Evolutionary conservation across 768 basidiomycete genomes (phyloP), one percentile per base, ranked within the genome.

Genomic region (Hydnomerulius pinastri): DNA sequence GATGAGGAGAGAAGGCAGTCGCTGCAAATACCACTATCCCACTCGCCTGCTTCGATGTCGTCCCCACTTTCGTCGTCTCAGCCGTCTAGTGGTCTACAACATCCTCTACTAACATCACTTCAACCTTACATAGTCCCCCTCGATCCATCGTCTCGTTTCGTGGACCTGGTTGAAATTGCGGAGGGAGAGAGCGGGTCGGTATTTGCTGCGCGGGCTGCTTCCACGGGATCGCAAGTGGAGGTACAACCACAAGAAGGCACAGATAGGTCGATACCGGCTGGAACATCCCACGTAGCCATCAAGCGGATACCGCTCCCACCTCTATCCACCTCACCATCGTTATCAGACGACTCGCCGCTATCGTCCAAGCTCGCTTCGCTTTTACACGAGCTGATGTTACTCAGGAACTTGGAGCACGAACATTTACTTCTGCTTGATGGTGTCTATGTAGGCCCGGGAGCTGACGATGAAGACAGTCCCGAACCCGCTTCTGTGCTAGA

Each of bases 181-280:
- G 87, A 92, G 63, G 90, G 91, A 27, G 90, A 92, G 62, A 86
- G 80, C 35, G 91, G 91, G 4, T 84, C 80, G 2, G 87, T 93
- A n/a, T 81, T 70, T 50, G 71, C 74, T 13, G 79, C 77, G 2
- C 62, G 65, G 21, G 64, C 54, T 10, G 57, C 49, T 4, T 43
- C 33, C 62, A 66, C 46, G 10, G 44, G 48, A 7, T 24, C 27
- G 7, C 38, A 1, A 8, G 20, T 45, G n/a, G 32, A 39, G 7
- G 41, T 25, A 12, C 42, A 25, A 27, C 32, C 18, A 21, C 39
- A 44, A 36, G 32, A 11, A 29, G 12, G 21, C 20, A 23, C 11
- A n/a, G 64, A 69, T 64, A 28, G 71, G 59, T 40, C 55, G 11
- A 21, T 69, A 42, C 43, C 55, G 2, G 11, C 63, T 57, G 39